phyloP scores from a whole-genome alignment of 441 rosid species.

The Syzygium malaccense region DNA sequence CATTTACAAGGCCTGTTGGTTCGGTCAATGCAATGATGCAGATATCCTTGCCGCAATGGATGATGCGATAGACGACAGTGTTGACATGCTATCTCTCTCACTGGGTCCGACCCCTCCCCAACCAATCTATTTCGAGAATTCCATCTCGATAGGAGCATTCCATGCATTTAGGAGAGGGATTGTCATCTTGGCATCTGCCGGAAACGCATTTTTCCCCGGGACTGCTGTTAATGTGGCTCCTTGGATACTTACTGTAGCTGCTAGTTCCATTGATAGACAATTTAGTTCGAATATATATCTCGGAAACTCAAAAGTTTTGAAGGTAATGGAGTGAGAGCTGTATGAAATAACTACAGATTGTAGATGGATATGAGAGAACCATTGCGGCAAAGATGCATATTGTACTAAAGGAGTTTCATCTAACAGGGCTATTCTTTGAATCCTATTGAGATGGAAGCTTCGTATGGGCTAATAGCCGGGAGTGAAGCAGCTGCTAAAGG shows the following conservation, averaged over 20 bases:
- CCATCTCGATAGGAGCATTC: slow-evolving; percentile 32
- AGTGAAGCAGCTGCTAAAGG: slow-evolving; percentile 41
- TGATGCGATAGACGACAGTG: slow-evolving; percentile 38
- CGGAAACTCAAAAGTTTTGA: slow-evolving; percentile 26
- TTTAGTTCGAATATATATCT: slow-evolving; percentile 25
- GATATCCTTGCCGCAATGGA: slow-evolving; percentile 36
- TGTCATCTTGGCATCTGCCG: slow-evolving; percentile 33
- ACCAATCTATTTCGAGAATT: slow-evolving; percentile 24
- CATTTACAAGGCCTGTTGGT: slow-evolving; percentile 49
- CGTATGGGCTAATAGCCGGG: slow-evolving; percentile 24
- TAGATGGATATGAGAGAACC: not conserved
- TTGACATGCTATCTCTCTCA: slow-evolving; percentile 41
- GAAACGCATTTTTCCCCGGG: slow-evolving; percentile 30
- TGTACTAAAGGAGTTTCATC: not conserved
- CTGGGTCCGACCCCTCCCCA: slow-evolving; percentile 35
- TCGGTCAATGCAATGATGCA: slow-evolving; percentile 24
- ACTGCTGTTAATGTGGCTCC: slow-evolving; percentile 40
- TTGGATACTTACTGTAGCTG: slow-evolving; percentile 45
- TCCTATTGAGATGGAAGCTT: slow-evolving; percentile 30
- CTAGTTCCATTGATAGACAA: slow-evolving; percentile 35
- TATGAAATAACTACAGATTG: not conserved
- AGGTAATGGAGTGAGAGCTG: slow-evolving; percentile 16
- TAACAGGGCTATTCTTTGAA: slow-evolving; percentile 39
- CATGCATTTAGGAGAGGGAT: slow-evolving; percentile 41
- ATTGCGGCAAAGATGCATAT: not conserved